A percentile compares a stretch with the other conserved stretches of the same genome.
Conservation (phyloP, 1,284 basidiomycete genomes). For the Malassezia pachydermatis region DNA sequence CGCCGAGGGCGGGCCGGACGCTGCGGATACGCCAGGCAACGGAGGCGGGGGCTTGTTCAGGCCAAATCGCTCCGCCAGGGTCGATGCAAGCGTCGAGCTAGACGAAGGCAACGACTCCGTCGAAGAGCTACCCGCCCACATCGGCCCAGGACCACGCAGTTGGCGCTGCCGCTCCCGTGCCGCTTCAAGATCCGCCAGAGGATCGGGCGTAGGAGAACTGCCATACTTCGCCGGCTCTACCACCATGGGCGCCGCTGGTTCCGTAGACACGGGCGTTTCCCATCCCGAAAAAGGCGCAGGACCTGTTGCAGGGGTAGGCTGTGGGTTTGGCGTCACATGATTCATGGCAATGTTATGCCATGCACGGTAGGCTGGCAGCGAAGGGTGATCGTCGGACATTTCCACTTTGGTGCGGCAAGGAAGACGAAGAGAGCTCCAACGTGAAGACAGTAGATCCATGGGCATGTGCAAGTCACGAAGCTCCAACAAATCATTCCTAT, state of each 20-base stretch:
- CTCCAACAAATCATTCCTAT: slow-evolving; percentile 41
- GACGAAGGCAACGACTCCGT: neutral
- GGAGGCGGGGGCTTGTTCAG: slow-evolving; percentile 27
- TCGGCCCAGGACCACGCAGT: neutral
- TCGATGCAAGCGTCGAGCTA: neutral
- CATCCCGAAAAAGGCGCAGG: neutral
- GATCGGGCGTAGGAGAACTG: neutral
- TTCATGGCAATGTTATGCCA: slow-evolving; percentile 6
- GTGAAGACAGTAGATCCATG: slow-evolving; percentile 41
- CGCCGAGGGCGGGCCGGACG: no score
- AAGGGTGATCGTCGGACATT: neutral
- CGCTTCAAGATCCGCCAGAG: neutral
- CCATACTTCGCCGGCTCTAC: neutral
- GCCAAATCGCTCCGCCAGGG: slow-evolving; percentile 24
- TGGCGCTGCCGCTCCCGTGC: neutral
- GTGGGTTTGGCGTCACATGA: neutral
- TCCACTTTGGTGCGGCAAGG: neutral
- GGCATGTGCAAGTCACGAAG: slow-evolving; percentile 42
- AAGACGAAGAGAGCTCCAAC: slow-evolving; percentile 18
- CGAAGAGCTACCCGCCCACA: neutral
- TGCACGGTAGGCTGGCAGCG: neutral
- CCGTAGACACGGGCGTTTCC: neutral
- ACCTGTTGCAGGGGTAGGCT: neutral
- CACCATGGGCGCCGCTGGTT: neutral
- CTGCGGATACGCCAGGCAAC: slow-evolving; percentile 23